Percentiles rank a stretch among this genome's conserved stretches.
Evolutionary conservation across 805 yeast species (phyloP).

Genomic region (Danielia oregonensis): DNA sequence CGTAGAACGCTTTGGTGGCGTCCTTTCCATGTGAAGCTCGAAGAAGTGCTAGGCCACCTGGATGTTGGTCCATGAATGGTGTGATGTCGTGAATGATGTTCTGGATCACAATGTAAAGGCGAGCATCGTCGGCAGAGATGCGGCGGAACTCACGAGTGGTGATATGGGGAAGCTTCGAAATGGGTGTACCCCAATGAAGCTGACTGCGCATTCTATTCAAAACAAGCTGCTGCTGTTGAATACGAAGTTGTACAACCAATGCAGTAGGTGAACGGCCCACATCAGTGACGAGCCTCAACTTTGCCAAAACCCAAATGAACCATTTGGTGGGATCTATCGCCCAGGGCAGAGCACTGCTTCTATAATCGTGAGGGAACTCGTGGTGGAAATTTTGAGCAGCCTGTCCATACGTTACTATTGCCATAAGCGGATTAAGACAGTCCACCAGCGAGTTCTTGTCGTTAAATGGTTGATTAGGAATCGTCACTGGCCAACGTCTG

Average conservation of each 20-base stretch:
- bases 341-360: slow-evolving; percentile 68
- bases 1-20: slow-evolving; percentile 90
- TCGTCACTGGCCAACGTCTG: slow-evolving; percentile 59
- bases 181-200: slow-evolving; percentile 92
- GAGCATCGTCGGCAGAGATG: slow-evolving; percentile 42
- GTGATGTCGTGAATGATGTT: slow-evolving; percentile 93
- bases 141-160: slow-evolving; percentile 44
- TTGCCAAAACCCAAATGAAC: slow-evolving; percentile 50
- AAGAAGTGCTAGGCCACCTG: slow-evolving; percentile 84
- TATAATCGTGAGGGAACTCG: slow-evolving; percentile 88
- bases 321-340: slow-evolving; percentile 88
- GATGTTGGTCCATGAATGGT: slow-evolving; percentile 87
- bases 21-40: slow-evolving; percentile 85
- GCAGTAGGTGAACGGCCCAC: slow-evolving; percentile 64
- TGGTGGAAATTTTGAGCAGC: slow-evolving; percentile 93
- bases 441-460: slow-evolving; percentile 67
- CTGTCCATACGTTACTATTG: slow-evolving; percentile 78
- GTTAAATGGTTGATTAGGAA: slow-evolving; percentile 48
- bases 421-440: slow-evolving; percentile 55
- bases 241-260: slow-evolving; percentile 51
- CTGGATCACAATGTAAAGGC: slow-evolving; percentile 73
- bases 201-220: slow-evolving; percentile 73
- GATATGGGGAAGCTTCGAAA: slow-evolving; percentile 75
- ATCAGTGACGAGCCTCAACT: slow-evolving; percentile 56
- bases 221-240: slow-evolving; percentile 72